Evolutionary conservation across 2,329 filamentous ascomycete species (phyloP).

Genomic region (Colletotrichum cordylinicola): DNA sequence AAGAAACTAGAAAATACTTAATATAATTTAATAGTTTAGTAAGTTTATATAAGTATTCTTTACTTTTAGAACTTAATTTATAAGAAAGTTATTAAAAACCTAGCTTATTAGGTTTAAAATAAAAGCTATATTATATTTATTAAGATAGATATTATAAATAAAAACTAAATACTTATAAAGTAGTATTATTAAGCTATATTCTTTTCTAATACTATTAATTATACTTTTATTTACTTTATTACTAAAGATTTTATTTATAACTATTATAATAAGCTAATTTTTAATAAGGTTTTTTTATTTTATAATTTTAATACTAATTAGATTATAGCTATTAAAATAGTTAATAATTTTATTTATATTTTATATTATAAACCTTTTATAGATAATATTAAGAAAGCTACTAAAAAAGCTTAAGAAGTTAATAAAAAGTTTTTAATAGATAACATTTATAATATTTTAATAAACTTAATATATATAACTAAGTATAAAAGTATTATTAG

Average conservation of each 20-base stretch:
- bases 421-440: not conserved
- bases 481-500: not conserved
- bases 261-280: too few relatives aligned
- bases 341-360: too few relatives aligned
- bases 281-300: too few relatives aligned
- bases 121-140: not conserved
- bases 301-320: not conserved
- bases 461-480: not conserved
- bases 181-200: too few relatives aligned
- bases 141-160: rapidly evolving
- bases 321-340: not conserved
- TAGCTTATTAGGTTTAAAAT: too few relatives aligned
- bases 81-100: too few relatives aligned
- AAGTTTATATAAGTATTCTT: too few relatives aligned
- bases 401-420: not conserved
- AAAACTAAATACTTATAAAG: not conserved
- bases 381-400: not conserved
- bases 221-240: too few relatives aligned
- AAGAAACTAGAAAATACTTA: not conserved
- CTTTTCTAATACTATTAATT: too few relatives aligned
- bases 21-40: too few relatives aligned
- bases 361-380: not conserved
- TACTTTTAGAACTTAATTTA: too few relatives aligned
- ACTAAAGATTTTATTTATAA: too few relatives aligned
- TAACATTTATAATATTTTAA: not conserved